Percentiles rank a stretch among this genome's conserved stretches.
These are phyloP conservation scores for Populus ilicifolia DNA, from an alignment of 345 rosid genomes.

Conservation along the genomic window DNA sequence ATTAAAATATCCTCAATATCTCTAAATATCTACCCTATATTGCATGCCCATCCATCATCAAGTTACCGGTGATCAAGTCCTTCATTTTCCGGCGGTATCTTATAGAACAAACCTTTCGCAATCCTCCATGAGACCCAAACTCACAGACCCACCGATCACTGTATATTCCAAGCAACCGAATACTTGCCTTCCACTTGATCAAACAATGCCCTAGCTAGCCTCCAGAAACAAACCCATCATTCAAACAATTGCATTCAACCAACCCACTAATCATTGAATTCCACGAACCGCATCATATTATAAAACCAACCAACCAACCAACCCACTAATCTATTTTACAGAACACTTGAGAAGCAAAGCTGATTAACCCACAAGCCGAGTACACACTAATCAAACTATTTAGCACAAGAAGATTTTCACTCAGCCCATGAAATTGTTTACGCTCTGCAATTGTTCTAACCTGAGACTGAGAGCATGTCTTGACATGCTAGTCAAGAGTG, in stretches of 20 bases:
- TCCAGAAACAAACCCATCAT: constrained; percentile 8
- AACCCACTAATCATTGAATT: constrained; percentile 11
- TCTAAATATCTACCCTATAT: not conserved
- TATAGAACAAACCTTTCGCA: not conserved
- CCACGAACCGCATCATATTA: constrained; percentile 7
- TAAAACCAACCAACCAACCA: too few species aligned
- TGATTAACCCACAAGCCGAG: constrained; percentile 4
- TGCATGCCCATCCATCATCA: constrained; percentile 21
- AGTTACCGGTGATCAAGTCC: constrained; percentile 15
- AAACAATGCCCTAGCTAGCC: constrained; percentile 12
- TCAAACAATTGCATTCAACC: constrained; percentile 23
- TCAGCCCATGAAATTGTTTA: constrained; percentile 15
- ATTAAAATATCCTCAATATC: not conserved
- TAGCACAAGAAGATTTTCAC: constrained; percentile 11
- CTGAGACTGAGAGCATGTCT: constrained; percentile 9
- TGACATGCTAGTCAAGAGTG: not conserved
- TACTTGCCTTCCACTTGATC: constrained; percentile 9
- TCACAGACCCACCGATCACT: constrained; percentile 13
- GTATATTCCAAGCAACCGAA: constrained; percentile 18
- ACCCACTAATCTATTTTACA: constrained; percentile 2
- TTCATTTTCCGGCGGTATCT: constrained; percentile 3
- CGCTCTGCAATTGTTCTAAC: constrained; percentile 9
- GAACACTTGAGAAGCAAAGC: constrained; percentile 5
- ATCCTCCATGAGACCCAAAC: constrained; percentile 8
- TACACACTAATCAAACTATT: constrained; percentile 17